phyloP scores from a whole-genome alignment of 768 basidiomycete genomes.

The Leccinellum rugosiceps region DNA sequence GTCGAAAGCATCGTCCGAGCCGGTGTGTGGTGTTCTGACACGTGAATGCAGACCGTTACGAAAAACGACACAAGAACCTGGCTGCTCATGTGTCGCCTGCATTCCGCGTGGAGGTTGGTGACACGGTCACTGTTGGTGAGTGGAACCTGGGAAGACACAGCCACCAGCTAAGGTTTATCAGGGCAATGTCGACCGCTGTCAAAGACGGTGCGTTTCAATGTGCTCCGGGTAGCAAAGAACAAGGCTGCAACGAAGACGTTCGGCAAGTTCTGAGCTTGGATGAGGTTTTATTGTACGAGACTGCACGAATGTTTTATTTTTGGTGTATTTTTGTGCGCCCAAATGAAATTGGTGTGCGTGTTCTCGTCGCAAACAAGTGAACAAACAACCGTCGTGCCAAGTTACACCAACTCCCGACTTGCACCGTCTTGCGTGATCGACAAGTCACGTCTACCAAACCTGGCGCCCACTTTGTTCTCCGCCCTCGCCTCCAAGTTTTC shows the following conservation, averaged over 20 bases:
- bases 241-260: conserved; percentile 90
- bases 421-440: conserved; percentile 28
- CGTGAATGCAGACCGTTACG: conserved; percentile 79
- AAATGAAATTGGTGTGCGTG: not conserved
- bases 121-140: conserved; percentile 92
- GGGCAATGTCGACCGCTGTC: conserved; percentile 99
- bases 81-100: conserved; percentile 96
- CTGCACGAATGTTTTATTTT: conserved; percentile 9
- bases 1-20: conserved; percentile 30
- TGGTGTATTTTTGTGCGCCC: conserved; percentile 22
- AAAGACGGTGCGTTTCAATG: conserved; percentile 99
- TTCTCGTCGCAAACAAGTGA: conserved; percentile 26
- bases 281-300: conserved; percentile 12
- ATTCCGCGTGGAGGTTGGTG: conserved; percentile 96
- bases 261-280: conserved; percentile 75
- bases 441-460: conserved; percentile 41
- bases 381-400: conserved; percentile 28
- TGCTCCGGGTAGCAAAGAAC: conserved; percentile 90
- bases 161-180: conserved; percentile 26
- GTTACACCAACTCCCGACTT: conserved; percentile 19
- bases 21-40: conserved; percentile 8
- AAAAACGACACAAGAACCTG: conserved; percentile 98
- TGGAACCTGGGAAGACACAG: conserved; percentile 19
- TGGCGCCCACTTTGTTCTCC: conserved; percentile 82
- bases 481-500: conserved; percentile 67